phyloP scores from a whole-genome alignment of 2,329 filamentous ascomycete species.

The Pseudomassariella vexata region DNA sequence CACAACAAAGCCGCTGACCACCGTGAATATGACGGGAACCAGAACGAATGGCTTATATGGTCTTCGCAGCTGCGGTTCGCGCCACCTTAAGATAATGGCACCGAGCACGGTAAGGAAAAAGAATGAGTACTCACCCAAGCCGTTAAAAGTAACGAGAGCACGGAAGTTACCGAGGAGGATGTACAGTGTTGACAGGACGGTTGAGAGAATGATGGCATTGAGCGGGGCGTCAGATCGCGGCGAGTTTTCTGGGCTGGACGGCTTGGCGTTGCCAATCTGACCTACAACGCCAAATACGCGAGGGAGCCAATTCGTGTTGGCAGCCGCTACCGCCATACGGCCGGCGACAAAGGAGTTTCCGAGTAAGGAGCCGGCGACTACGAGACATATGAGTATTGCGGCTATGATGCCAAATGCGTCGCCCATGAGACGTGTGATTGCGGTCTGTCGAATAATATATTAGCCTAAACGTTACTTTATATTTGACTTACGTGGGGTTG shows the following conservation, averaged over 20 bases:
- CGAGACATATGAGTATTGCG: constrained; percentile 52
- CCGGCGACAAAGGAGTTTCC: constrained; percentile 59
- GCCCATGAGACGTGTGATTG: constrained; percentile 49
- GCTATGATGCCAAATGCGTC: constrained; percentile 45
- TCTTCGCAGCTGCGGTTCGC: constrained; percentile 46
- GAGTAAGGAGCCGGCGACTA: constrained; percentile 56
- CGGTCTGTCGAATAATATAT: constrained; percentile 34
- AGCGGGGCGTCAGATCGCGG: constrained; percentile 42
- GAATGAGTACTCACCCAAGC: constrained; percentile 55
- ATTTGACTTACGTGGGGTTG: neutral
- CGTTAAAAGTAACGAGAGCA: constrained; percentile 54
- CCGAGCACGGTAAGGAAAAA: constrained; percentile 59
- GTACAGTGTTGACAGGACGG: constrained; percentile 46
- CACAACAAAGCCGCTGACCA: constrained; percentile 57
- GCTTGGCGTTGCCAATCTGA: constrained; percentile 25
- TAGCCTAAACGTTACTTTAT: no score
- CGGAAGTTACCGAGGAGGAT: constrained; percentile 57
- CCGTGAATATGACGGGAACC: constrained; percentile 45
- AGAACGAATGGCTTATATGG: constrained; percentile 50
- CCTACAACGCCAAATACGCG: constrained; percentile 38
- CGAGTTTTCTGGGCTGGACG: constrained; percentile 5
- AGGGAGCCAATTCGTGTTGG: constrained; percentile 46
- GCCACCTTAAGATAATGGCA: constrained; percentile 48
- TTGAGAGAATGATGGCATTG: constrained; percentile 46
- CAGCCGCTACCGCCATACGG: constrained; percentile 55